These are phyloP conservation scores for Spiraea crenata DNA, from an alignment of 331 rosid species.

Conservation along the genomic window DNA sequence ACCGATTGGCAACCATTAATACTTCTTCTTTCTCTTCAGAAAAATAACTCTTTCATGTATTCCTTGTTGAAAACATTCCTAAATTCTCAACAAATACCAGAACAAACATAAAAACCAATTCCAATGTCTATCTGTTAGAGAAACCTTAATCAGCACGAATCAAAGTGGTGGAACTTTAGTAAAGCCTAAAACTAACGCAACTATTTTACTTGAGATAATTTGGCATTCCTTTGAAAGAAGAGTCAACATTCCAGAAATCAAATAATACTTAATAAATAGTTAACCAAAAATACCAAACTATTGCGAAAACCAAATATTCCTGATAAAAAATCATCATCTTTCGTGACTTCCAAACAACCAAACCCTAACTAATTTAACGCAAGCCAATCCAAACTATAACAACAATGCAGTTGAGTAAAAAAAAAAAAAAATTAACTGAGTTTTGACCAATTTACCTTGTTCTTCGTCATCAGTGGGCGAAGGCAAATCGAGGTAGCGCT, in stretches of 20 bases:
- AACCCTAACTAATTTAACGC: neutral
- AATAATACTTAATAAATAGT: neutral
- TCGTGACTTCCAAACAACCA: neutral
- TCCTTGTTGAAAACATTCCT: neutral
- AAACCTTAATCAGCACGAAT: neutral
- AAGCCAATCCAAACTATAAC: neutral
- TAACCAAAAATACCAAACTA: neutral
- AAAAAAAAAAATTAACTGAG: neutral
- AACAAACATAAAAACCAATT: neutral
- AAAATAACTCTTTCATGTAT: neutral
- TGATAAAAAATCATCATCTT: neutral
- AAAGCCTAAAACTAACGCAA: neutral
- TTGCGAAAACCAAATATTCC: neutral
- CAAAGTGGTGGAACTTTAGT: neutral
- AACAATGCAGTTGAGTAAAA: too few relatives aligned
- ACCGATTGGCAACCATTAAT: neutral
- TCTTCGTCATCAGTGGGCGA: conserved; percentile 36
- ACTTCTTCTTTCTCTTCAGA: neutral
- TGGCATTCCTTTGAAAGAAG: neutral
- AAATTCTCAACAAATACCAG: neutral
- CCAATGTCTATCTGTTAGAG: neutral
- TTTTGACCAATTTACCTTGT: conserved; percentile 41
- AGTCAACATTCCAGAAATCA: neutral
- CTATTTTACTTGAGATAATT: neutral
- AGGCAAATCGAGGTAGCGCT: conserved; percentile 78